Conservation (phyloP, 345 rosid species). For the Pistacia integerrima region DNA sequence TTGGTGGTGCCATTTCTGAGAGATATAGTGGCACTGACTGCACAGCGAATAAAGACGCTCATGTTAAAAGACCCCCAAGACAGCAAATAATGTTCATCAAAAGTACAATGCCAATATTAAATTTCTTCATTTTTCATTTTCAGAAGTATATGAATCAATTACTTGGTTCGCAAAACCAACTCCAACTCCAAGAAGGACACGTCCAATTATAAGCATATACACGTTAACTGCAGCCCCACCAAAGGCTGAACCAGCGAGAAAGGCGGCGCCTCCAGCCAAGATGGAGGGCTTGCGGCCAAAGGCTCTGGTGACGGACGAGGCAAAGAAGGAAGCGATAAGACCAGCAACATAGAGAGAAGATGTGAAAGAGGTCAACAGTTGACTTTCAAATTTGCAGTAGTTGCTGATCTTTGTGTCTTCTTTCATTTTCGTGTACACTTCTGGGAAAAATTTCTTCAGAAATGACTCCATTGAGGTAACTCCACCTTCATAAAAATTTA, state of each 20-base stretch:
- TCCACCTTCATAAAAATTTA: constrained; percentile 47
- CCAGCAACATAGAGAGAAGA: constrained; percentile 77
- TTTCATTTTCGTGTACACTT: constrained; percentile 56
- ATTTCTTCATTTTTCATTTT: not conserved
- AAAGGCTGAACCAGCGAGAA: constrained; percentile 65
- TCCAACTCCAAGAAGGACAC: constrained; percentile 70
- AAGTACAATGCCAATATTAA: not conserved
- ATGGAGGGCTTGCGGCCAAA: constrained; percentile 73
- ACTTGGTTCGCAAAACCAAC: constrained; percentile 84
- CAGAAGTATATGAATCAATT: not conserved
- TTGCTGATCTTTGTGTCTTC: constrained; percentile 49
- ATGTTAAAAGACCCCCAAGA: too few species aligned
- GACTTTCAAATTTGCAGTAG: constrained; percentile 73
- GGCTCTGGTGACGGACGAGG: constrained; percentile 54
- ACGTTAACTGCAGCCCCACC: constrained; percentile 55
- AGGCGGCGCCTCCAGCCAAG: constrained; percentile 53
- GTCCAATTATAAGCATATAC: constrained; percentile 67
- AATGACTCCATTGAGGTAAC: constrained; percentile 84
- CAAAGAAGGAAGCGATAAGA: constrained; percentile 58
- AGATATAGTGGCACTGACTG: constrained; percentile 87
- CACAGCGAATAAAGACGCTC: not conserved
- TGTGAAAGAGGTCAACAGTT: constrained; percentile 70
- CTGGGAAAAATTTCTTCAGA: constrained; percentile 52
- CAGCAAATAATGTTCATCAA: too few species aligned
- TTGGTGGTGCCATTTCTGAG: constrained; percentile 84